Evolutionary conservation across 2,329 filamentous ascomycete genomes (phyloP), one percentile per base, ranked within the genome.

Genomic region (Pseudovirgaria hyperparasitica): DNA sequence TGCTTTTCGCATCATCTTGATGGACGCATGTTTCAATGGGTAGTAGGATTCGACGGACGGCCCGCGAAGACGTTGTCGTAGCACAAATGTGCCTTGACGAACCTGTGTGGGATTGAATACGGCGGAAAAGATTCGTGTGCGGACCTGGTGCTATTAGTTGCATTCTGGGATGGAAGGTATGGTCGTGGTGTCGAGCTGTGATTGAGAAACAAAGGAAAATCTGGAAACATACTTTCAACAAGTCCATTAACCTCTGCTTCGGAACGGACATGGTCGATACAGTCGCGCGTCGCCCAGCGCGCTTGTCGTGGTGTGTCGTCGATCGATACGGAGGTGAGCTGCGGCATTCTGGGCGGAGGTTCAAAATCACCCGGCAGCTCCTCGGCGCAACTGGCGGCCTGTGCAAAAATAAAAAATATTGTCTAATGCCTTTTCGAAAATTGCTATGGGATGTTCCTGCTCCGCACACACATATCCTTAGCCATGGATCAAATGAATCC

Each of bases 91-190:
- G 47, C 90, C 90, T 41, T 82, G 72, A 35, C 90, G 82, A 35
- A 79, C 55, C 41, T 75, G 65, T 29, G 82, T 68, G 15, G 90
- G 90, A 58, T 98, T 98, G 65, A 76, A 96, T 28, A 77, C 86
- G 26, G 80, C 82, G 46, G 76, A 77, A 65, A 96, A 98, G 61
- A 96, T 72, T 53, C 76, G 73, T 67, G 84, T 93, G 77, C 86
- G 85, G 48, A 72, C 70, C 86, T 94, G 43, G 7, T 5, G 6
- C 7, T 7, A 16, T 11, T 15, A 15, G 29, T 45, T 23, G 44
- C 27, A 24, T 17, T 22, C 18, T 20, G 5, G 9, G 10, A 2
- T n/a, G n/a, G n/a, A 9, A 2, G 11, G 6, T 11, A 9, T 19
- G 5, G 16, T 13, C 34, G 25, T 23, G 23, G 16, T 16, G 16